Evolutionary conservation across 2,329 filamentous ascomycete genomes (phyloP), one percentile per base, ranked within the genome.

Genomic region (Apiospora koreana): DNA sequence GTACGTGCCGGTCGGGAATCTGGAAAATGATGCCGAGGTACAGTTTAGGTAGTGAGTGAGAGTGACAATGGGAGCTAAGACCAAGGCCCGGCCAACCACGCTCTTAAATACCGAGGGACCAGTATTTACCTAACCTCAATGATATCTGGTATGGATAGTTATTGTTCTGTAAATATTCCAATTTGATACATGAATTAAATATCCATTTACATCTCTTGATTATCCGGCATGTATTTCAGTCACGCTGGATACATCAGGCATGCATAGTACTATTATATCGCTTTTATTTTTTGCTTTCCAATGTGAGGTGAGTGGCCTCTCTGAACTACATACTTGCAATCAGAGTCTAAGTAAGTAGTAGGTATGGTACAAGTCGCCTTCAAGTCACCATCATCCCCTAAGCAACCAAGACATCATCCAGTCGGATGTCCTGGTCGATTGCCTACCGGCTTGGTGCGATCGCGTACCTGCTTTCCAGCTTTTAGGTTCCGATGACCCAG

Each of bases 281-380:
- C 50, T 62, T 38, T 58, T 35, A 35, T 21, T 38, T 38, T 14
- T 23, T 62, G 54, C 54, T 62, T 62, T 62, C 54, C 54, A 62
- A 62, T 38, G 38, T 38, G 54, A 62, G 54, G 54, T 62, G 54
- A 62, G 54, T 62, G 54, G 50, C 54, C 54, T 62, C 54, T 62
- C 54, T 38, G 28, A 62, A 62, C 54, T 62, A 62, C 54, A 14
- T 62, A 23, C 54, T 23, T 28, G 28, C n/a, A 62, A 23, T 62
- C 54, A 62, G 54, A 62, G 54, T 62, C 31, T 23, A 23, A 38
- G 54, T 38, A 62, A 21, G 28, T 62, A 38, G 54, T 38, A 62
- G 31, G 28, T 62, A 62, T 62, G 31, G 21, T 62, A 62, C 54
- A 62, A 62, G 31, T 62, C 31, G 54, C 31, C 31, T 38, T 38